Evolutionary conservation across 2,329 filamentous ascomycete genomes (phyloP), one percentile per base, ranked within the genome.

Genomic region (Pyrenochaeta sp.): DNA sequence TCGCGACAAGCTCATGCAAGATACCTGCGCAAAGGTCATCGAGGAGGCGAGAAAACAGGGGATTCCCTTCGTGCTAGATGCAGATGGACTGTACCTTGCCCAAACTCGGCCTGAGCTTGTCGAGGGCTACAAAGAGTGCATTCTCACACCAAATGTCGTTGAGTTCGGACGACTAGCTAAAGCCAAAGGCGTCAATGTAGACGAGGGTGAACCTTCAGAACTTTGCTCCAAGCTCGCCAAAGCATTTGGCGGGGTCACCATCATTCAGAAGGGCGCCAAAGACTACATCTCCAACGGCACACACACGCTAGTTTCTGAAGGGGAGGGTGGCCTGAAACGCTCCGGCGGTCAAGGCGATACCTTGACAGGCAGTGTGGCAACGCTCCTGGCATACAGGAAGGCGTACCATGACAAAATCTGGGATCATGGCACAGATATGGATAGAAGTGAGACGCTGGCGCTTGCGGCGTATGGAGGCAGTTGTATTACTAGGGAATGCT

Each of bases 321-420:
- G 93, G 2, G 78, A 86, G 68, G 95, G 95, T 7, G 94, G 94
- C 1, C 77, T 87, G 74, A 99, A 99, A 85, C 83, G 95, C 61
- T 94, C 91, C 52, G 95, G 94, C 42, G 95, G 95, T 0, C 95
- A 99, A 78, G 95, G 95, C 1, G 95, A 99, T 77, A 98, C 95
- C 3, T 80, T 99, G 61, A 98, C 95, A 0, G 95, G 95, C 1
- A 88, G 88, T 30, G 80, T 99, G 61, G 95, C 90, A 1, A 98
- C 95, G 3, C 87, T 99, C 63, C 77, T 98, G 60, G 93, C 87
- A 1, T 99, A 94, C 88, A 84, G 94, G 56, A 88, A 88, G 73
- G 92, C 92, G 18, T 99, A 99, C 75, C 81, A 92, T 48, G 90
- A 97, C 52, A 82, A 83, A 23, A 76, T 97, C 3, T 98, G 94